These are phyloP conservation scores for Rasamsonia emersonii DNA, from an alignment of 2,329 filamentous ascomycete species.

Conservation along the genomic window DNA sequence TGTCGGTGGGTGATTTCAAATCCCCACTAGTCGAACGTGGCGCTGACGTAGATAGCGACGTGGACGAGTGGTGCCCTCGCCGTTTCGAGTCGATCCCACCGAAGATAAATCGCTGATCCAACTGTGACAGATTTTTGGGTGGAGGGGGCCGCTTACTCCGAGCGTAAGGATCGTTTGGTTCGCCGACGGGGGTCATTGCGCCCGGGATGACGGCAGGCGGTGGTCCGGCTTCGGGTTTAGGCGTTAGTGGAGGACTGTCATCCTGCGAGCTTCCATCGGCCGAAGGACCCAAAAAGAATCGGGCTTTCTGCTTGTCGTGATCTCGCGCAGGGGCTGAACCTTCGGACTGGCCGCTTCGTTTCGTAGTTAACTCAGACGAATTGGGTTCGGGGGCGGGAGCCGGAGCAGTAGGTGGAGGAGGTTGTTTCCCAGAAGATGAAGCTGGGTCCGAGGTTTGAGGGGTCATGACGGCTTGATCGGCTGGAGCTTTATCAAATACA, in stretches of 20 bases:
- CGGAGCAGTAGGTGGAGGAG: conserved; percentile 12
- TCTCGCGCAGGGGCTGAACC: conserved; percentile 34
- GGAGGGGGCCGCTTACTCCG: conserved; percentile 68
- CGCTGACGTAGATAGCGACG: conserved; percentile 32
- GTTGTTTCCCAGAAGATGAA: conserved; percentile 24
- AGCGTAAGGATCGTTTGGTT: conserved; percentile 79
- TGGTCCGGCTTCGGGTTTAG: conserved; percentile 39
- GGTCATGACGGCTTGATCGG: conserved; percentile 37
- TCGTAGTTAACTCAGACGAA: conserved; percentile 32
- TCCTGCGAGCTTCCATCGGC: conserved; percentile 50
- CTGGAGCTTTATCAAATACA: conserved; percentile 22
- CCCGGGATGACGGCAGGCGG: conserved; percentile 53
- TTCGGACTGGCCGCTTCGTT: conserved; percentile 37
- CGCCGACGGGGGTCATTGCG: conserved; percentile 69
- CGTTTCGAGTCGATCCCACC: conserved; percentile 61
- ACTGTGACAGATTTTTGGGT: conserved; percentile 52
- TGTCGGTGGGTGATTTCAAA: conserved; percentile 36
- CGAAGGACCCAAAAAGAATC: conserved; percentile 50
- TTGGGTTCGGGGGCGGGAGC: conserved; percentile 32
- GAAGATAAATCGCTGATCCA: conserved; percentile 81
- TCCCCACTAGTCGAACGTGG: conserved; percentile 42
- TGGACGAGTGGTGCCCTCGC: conserved; percentile 49
- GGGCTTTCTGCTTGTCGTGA: conserved; percentile 41
- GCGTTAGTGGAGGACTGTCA: conserved; percentile 54
- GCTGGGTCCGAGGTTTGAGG: conserved; percentile 47